These are phyloP conservation scores for Euphorbia lathyris DNA, from an alignment of 345 rosid genomes.

Conservation along the genomic window DNA sequence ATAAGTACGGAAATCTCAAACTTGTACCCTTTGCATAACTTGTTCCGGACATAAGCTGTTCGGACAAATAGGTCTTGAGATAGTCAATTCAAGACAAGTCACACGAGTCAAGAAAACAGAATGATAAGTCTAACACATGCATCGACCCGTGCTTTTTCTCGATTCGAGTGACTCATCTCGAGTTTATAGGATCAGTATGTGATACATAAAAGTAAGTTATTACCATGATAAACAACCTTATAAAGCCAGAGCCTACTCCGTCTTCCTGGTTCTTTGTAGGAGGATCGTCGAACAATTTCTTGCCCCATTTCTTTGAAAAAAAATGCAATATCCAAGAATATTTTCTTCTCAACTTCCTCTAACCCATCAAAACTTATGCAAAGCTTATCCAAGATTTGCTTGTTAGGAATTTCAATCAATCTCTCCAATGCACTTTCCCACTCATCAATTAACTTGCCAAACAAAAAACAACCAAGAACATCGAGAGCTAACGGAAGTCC, in stretches of 20 bases:
- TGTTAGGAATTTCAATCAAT: neutral
- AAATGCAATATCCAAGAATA: slow-evolving; percentile 17
- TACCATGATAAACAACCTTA: slow-evolving; percentile 9
- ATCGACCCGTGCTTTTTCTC: neutral
- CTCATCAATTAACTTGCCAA: neutral
- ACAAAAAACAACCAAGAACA: slow-evolving; percentile 16
- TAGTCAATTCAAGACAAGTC: too few relatives aligned
- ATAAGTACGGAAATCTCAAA: too few relatives aligned
- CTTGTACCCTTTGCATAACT: too few relatives aligned
- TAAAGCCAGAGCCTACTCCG: slow-evolving; percentile 14
- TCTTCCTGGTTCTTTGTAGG: slow-evolving; percentile 14
- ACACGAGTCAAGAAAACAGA: too few relatives aligned
- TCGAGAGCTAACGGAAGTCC: slow-evolving; percentile 22
- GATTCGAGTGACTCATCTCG: neutral
- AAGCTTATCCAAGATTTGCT: neutral
- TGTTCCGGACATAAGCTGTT: too few relatives aligned
- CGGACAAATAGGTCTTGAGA: too few relatives aligned
- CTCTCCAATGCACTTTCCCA: slow-evolving; percentile 10
- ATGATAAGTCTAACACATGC: neutral
- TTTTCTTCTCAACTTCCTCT: slow-evolving; percentile 6
- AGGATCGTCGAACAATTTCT: slow-evolving; percentile 19
- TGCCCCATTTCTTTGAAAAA: slow-evolving; percentile 31
- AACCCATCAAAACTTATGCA: slow-evolving; percentile 14
- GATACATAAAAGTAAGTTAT: neutral
- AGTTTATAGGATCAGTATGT: neutral